A percentile compares a stretch with the other conserved stretches of the same genome.
Evolutionary conservation across 2,329 filamentous ascomycete genomes (phyloP).

Genomic region (Aspergillus sp.): DNA sequence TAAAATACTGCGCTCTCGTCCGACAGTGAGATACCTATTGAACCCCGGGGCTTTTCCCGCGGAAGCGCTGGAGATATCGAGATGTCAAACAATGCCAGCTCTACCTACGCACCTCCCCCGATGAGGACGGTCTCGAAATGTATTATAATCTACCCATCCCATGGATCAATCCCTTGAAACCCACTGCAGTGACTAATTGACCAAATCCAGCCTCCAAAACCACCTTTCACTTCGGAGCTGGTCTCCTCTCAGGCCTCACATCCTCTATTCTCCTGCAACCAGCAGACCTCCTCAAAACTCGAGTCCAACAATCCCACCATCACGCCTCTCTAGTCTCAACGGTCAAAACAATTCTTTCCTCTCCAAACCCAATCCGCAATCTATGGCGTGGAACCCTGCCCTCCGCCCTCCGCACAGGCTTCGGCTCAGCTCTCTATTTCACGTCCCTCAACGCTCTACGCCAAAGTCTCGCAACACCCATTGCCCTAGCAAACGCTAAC

Average conservation of each 20-base stretch:
- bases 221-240: conserved; percentile 81
- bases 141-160: conserved; percentile 16
- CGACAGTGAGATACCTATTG: background rate
- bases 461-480: conserved; percentile 57
- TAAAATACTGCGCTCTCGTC: background rate
- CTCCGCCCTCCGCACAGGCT: conserved; percentile 87
- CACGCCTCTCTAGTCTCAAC: conserved; percentile 67
- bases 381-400: conserved; percentile 94
- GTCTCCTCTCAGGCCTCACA: conserved; percentile 80
- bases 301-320: conserved; percentile 79
- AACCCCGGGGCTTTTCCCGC: conserved; percentile 6
- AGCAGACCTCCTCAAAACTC: conserved; percentile 93
- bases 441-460: conserved; percentile 80
- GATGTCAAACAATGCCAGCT: conserved; percentile 33
- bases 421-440: conserved; percentile 93
- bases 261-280: conserved; percentile 91
- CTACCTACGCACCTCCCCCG: conserved; percentile 26
- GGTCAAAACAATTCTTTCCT: conserved; percentile 67
- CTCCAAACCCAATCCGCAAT: conserved; percentile 65
- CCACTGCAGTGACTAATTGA: background rate
- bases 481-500: conserved; percentile 35
- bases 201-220: conserved; percentile 39
- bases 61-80: conserved; percentile 19
- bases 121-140: conserved; percentile 32
- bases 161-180: background rate